A percentile compares a stretch with the other conserved stretches of the same genome.
Evolutionary conservation across 179 eudicot species (phyloP).

Genomic region (Beta corolliflora): DNA sequence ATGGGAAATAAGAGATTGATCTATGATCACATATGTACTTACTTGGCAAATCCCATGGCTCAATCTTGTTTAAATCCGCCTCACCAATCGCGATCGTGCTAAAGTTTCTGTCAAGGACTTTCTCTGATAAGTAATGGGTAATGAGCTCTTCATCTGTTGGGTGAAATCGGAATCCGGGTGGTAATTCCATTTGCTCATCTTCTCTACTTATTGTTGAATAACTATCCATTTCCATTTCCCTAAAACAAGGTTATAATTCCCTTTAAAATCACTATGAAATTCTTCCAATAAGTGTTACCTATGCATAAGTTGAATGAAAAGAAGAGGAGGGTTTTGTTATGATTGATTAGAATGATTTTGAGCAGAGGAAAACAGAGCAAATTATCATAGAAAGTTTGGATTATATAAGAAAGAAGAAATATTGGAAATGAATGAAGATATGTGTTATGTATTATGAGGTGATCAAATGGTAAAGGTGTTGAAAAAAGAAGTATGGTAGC

Average conservation of each 20-base stretch:
- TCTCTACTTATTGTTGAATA: slow-evolving; percentile 22
- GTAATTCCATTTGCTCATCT: slow-evolving; percentile 57
- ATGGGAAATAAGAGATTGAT: too few species aligned
- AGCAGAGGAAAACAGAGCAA: slow-evolving; percentile 8
- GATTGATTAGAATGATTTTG: too few species aligned
- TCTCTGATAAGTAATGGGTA: slow-evolving; percentile 58
- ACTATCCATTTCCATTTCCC: not conserved
- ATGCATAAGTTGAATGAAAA: not conserved
- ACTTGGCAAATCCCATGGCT: slow-evolving; percentile 93
- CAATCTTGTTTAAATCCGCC: slow-evolving; percentile 77
- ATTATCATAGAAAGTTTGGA: not conserved
- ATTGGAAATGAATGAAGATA: slow-evolving; percentile 1
- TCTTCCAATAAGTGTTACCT: not conserved
- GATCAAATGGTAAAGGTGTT: slow-evolving; percentile 12
- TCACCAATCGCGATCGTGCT: slow-evolving; percentile 62
- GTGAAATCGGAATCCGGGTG: slow-evolving; percentile 81
- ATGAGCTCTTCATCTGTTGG: slow-evolving; percentile 85
- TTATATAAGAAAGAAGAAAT: not conserved
- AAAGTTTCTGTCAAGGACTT: slow-evolving; percentile 49
- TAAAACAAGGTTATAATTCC: not conserved
- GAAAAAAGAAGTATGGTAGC: slow-evolving; percentile 23
- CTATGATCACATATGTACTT: slow-evolving; percentile 22
- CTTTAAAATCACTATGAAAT: not conserved
- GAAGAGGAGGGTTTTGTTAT: too few species aligned
- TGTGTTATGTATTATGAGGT: not conserved